These are phyloP conservation scores for Thelonectria blattea DNA, from an alignment of 2,329 filamentous ascomycete species.

Conservation along the genomic window DNA sequence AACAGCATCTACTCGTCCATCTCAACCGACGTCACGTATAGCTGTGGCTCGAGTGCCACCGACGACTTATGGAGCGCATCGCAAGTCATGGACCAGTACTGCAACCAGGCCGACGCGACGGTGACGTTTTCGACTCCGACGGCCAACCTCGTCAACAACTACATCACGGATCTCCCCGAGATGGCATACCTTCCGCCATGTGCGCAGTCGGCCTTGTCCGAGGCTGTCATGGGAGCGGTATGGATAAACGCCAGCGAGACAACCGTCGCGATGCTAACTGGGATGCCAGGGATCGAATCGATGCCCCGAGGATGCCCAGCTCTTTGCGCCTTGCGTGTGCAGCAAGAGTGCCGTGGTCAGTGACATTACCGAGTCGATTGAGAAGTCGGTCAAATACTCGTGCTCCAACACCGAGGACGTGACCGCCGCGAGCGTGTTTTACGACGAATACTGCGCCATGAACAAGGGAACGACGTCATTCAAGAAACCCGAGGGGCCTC, in stretches of 20 bases:
- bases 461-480: constrained; percentile 57
- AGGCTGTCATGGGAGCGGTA: constrained; percentile 42
- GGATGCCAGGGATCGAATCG: constrained; percentile 20
- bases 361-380: constrained; percentile 50
- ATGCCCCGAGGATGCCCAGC: constrained; percentile 48
- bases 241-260: neutral
- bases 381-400: constrained; percentile 48
- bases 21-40: constrained; percentile 47
- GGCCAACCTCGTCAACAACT: constrained; percentile 49
- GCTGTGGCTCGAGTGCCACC: constrained; percentile 54
- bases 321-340: constrained; percentile 59
- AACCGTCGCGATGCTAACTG: constrained; percentile 8
- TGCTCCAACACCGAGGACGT: constrained; percentile 56
- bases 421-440: constrained; percentile 56
- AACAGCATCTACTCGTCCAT: constrained; percentile 47
- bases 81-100: constrained; percentile 55
- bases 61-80: constrained; percentile 56
- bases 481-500: constrained; percentile 51
- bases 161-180: constrained; percentile 57
- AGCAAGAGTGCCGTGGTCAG: constrained; percentile 56
- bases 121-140: constrained; percentile 51
- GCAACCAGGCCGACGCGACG: constrained; percentile 48
- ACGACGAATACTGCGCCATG: constrained; percentile 59
- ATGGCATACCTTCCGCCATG: constrained; percentile 49
- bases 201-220: constrained; percentile 39